phyloP scores from a whole-genome alignment of 306 rosid species.

The Dicorynia guianensis region DNA sequence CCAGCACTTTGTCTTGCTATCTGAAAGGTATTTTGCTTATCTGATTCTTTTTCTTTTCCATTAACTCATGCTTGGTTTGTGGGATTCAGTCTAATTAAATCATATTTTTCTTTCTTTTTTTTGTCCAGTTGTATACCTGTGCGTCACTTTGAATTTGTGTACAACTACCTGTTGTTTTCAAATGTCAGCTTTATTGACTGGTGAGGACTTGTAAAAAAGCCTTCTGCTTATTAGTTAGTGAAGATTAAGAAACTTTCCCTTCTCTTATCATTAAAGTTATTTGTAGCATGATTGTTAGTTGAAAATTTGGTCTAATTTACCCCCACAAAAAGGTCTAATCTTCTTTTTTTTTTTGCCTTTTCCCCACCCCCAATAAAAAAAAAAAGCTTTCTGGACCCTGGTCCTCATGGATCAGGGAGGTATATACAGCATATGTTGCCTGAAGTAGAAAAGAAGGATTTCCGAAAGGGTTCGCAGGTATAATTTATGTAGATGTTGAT shows the following conservation, averaged over 20 bases:
- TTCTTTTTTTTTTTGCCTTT: constrained; percentile 14
- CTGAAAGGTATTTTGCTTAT: constrained; percentile 73
- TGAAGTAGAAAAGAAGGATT: constrained; percentile 74
- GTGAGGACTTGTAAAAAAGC: constrained; percentile 52
- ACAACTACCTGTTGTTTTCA: constrained; percentile 81
- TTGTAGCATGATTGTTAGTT: constrained; percentile 30
- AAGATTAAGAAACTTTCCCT: constrained; percentile 29
- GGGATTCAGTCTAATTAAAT: constrained; percentile 28
- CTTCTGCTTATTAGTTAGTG: constrained; percentile 23
- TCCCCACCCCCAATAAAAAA: constrained; percentile 20
- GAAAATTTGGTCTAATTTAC: not conserved
- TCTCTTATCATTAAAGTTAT: constrained; percentile 17
- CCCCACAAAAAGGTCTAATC: not conserved
- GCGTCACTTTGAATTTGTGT: constrained; percentile 78
- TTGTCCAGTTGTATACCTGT: constrained; percentile 92
- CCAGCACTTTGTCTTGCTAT: constrained; percentile 87
- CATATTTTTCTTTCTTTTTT: constrained; percentile 39
- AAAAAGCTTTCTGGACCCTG: constrained; percentile 73
- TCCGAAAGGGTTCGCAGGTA: constrained; percentile 97
- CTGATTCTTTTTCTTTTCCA: constrained; percentile 9
- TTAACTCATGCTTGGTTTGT: constrained; percentile 19
- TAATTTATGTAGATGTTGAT: constrained; percentile 31
- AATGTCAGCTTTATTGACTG: constrained; percentile 91
- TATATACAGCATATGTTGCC: constrained; percentile 86
- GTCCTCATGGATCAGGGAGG: constrained; percentile 95